These are phyloP conservation scores for Exophiala sp. DNA, from an alignment of 2,329 filamentous ascomycete species.

Conservation along the genomic window DNA sequence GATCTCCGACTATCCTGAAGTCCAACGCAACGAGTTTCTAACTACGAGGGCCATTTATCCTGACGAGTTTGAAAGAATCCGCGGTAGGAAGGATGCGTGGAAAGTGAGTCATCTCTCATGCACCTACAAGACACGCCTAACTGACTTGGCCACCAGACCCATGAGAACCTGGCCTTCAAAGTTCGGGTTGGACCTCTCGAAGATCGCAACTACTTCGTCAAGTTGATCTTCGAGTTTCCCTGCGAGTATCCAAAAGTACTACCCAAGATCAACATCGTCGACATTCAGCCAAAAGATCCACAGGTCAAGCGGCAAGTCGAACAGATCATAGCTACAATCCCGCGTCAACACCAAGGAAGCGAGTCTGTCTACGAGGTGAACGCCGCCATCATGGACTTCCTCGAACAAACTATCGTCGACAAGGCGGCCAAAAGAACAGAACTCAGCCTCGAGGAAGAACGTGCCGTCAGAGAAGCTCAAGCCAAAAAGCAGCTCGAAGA, in stretches of 20 bases:
- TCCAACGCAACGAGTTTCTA: conserved; percentile 25
- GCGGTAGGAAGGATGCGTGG: conserved; percentile 26
- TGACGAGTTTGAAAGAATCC: conserved; percentile 25
- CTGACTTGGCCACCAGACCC: conserved; percentile 12
- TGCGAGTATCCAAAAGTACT: conserved; percentile 26
- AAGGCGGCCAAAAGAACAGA: conserved; percentile 18
- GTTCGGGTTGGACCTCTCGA: conserved; percentile 21
- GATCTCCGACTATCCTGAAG: conserved; percentile 22
- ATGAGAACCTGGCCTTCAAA: conserved; percentile 26
- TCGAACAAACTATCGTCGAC: conserved; percentile 16
- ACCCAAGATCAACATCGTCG: conserved; percentile 25
- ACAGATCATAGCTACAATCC: conserved; percentile 18
- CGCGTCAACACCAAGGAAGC: conserved; percentile 15
- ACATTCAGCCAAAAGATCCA: conserved; percentile 21
- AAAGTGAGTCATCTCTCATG: conserved; percentile 13
- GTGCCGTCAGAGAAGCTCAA: conserved; percentile 18
- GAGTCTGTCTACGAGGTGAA: conserved; percentile 25
- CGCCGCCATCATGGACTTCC: conserved; percentile 24
- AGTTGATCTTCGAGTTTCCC: conserved; percentile 28
- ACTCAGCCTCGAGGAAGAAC: conserved; percentile 27
- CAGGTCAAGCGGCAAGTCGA: conserved; percentile 19
- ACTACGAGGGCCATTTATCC: conserved; percentile 26
- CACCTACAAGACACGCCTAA: background rate
- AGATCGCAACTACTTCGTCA: conserved; percentile 24
- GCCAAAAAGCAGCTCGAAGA: conserved; percentile 17